A percentile compares a stretch with the other conserved stretches of the same genome.
phyloP scores from a whole-genome alignment of 768 basidiomycete species.

The Boletellus emodensis region DNA sequence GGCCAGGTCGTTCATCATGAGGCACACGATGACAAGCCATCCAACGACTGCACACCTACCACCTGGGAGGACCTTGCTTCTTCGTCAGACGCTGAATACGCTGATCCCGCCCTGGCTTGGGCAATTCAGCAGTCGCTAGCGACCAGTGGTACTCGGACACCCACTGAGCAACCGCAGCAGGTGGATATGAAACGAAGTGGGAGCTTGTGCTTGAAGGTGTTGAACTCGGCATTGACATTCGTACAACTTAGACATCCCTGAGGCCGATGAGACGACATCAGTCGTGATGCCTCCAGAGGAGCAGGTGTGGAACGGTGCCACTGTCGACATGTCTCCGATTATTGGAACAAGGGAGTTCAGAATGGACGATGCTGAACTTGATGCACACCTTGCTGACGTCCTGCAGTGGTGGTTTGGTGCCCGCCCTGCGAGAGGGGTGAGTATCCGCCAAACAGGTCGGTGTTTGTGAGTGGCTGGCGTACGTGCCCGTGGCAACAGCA shows the following conservation, averaged over 20 bases:
- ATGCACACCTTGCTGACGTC: conserved; percentile 48
- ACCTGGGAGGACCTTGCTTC: conserved; percentile 10
- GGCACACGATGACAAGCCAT: conserved; percentile 5
- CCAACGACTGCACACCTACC: conserved; percentile 1
- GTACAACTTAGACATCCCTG: conserved; percentile 3
- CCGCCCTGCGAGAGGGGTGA: conserved; percentile 68
- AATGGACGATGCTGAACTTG: conserved; percentile 51
- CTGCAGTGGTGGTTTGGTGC: conserved; percentile 75
- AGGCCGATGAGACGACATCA: neutral
- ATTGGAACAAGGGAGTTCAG: conserved; percentile 64
- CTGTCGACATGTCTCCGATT: conserved; percentile 33
- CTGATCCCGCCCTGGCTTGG: conserved; percentile 26
- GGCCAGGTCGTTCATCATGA: conserved; percentile 7
- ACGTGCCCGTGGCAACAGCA: neutral
- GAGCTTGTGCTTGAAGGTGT: neutral
- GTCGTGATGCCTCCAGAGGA: neutral
- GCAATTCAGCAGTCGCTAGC: conserved; percentile 29
- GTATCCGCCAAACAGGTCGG: conserved; percentile 50
- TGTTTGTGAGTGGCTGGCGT: conserved; percentile 53
- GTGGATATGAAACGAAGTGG: conserved; percentile 8
- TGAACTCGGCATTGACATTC: conserved; percentile 1
- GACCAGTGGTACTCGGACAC: conserved; percentile 1
- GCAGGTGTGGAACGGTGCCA: neutral
- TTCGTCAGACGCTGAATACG: neutral
- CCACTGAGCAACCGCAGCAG: neutral